Evolutionary conservation across 139 green algal species (phyloP).

Genomic region (Asterochloris sp.): DNA sequence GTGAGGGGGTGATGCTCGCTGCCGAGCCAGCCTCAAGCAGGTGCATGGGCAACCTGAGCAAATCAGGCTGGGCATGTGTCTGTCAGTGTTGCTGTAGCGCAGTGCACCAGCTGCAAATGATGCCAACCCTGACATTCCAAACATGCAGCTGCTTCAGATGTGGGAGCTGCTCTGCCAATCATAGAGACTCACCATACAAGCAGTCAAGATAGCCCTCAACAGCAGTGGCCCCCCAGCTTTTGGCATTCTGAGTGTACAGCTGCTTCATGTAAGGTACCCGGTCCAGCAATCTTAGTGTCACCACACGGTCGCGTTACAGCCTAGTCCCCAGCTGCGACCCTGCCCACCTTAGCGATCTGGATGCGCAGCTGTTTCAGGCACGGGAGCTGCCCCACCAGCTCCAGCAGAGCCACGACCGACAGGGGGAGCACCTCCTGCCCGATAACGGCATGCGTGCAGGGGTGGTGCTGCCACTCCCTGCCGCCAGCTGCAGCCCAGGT

Average conservation of each 20-base stretch:
- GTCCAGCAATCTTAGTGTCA: not conserved
- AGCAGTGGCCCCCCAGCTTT: not conserved
- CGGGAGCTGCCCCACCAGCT: slow-evolving; percentile 1
- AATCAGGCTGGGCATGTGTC: too few species aligned
- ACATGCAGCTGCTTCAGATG: too few species aligned
- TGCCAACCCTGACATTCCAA: too few species aligned
- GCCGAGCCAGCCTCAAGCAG: too few species aligned
- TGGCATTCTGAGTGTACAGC: not conserved
- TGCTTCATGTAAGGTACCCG: not conserved
- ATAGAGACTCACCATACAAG: not conserved
- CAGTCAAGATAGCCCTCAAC: not conserved
- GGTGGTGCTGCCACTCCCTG: not conserved
- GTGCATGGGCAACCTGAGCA: too few species aligned
- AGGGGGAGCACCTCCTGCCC: slow-evolving; percentile 4
- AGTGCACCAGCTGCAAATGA: too few species aligned
- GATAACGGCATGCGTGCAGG: not conserved
- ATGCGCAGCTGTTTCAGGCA: not conserved
- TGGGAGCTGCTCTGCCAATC: too few species aligned
- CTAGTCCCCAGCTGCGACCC: too few species aligned
- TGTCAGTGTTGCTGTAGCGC: too few species aligned
- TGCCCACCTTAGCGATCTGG: not conserved
- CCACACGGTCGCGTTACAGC: not conserved
- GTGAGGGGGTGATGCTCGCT: too few species aligned
- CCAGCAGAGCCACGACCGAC: not conserved
- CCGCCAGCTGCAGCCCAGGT: not conserved